Evolutionary conservation across 306 rosid species (phyloP), one percentile per base, ranked within the genome.

Genomic region (Cicer pinnatifidum): DNA sequence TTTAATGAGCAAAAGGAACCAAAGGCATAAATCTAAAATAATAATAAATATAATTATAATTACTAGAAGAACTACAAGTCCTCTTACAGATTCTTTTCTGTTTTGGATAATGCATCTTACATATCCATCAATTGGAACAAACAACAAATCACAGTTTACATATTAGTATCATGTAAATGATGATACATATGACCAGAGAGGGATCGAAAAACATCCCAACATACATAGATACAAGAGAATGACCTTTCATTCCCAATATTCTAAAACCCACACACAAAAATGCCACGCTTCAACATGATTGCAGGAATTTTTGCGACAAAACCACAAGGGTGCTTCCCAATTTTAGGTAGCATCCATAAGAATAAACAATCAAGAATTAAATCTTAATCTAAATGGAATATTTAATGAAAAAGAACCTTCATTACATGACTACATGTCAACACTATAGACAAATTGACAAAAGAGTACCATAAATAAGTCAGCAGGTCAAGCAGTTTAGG

Each of bases 381-480:
- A 75, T 61, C 83, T 82, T 64, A 9, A 82, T 72, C 87, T 86
- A 58, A 85, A 80, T 69, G 75, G 71, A 74, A 78, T 80, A 69
- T 71, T 68, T 67, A 80, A 84, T 77, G 40, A 73, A 82, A 82
- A 71, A 75, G 86, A 41, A 82, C 77, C 84, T 80, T 85, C 88
- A 72, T 87, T 88, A 83, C 72, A 81, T 68, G 86, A 84, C 83
- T 65, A 83, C 78, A 82, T 69, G 86, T 90, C 89, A 85, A 87
- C 83, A 82, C 86, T 87, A 92, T 87, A 66, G 87, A 87, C 96
- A 91, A 75, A 75, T 78, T 78, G 80, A 78, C 81, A 78, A 73
- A 88, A 81, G 79, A 68, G 33, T 40, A 82, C 78, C 81, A 77
- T 53, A 78, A 80, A 84, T 72, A 72, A 83, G 97, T 87, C 88